Evolutionary conservation across 176 grass and related monocot species (phyloP).

Genomic region (Juncus effusus): DNA sequence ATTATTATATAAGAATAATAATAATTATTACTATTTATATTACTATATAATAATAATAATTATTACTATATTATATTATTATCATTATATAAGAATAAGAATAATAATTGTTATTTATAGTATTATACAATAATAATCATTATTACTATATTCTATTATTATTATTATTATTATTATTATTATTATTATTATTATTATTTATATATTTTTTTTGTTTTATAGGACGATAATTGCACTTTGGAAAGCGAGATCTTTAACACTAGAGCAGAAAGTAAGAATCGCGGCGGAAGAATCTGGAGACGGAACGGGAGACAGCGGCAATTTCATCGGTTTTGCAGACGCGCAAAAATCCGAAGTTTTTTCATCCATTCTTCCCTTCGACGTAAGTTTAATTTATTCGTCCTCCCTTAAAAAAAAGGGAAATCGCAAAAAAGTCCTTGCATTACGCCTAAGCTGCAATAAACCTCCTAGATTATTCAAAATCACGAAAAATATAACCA

Average conservation of each 20-base stretch:
- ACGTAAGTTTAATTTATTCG: slow-evolving; percentile 42
- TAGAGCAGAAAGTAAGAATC: slow-evolving; percentile 63
- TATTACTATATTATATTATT: no score
- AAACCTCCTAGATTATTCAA: no score
- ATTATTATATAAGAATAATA: no score
- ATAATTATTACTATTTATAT: no score
- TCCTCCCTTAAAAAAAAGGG: neutral
- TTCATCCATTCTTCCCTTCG: slow-evolving; percentile 41
- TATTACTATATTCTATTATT: no score
- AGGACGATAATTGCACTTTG: slow-evolving; percentile 92
- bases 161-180: slow-evolving; percentile 13
- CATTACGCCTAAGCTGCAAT: no score
- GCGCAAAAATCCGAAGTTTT: slow-evolving; percentile 61
- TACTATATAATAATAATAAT: no score
- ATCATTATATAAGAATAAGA: no score
- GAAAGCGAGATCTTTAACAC: slow-evolving; percentile 81
- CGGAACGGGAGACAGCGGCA: slow-evolving; percentile 62
- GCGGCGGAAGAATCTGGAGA: slow-evolving; percentile 69
- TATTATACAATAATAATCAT: no score
- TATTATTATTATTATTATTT: slow-evolving; percentile 16
- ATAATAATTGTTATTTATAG: no score
- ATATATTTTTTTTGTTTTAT: slow-evolving; percentile 25
- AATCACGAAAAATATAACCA: no score
- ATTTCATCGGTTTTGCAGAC: slow-evolving; percentile 68
- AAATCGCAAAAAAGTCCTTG: no score